Base-by-base conservation (phyloP, 2,329 filamentous ascomycete species). In the Penicillium frequentans region DNA sequence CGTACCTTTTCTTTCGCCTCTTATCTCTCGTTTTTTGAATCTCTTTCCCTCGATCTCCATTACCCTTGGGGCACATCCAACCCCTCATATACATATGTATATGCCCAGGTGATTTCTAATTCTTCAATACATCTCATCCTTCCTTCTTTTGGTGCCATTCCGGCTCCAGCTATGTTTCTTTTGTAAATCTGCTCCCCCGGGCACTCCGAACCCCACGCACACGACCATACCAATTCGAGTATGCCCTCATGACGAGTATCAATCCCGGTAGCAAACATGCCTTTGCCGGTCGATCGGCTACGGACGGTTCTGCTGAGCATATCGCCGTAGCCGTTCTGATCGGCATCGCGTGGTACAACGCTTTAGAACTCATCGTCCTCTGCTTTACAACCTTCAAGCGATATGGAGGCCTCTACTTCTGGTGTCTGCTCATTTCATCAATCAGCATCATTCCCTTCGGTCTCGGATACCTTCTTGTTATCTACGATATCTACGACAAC, bases 351-450 rank as follows among this genome's bases (percentile, higher is more conserved):
- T 76, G 77, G 71, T 82, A 81, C 63, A 82, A 81, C 59, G 75
- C 76, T 27, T 55, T 80, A 33, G 80, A 82, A 58, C 70, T 82
- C 27, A 68, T 77, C 46, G 69, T 81, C 35, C 73, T 81, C 53
- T 71, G 80, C 53, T 78, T 79, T 56, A 67, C 74, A 47, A 80
- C 77, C 5, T 82, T 82, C 68, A 75, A 73, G 50, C 68, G 68
- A 49, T 78, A 77, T 60, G 65, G 64, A 43, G 77, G 79, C 0
- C 69, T 80, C 13, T 82, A 82, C 65, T 82, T 82, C 64, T 82
- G 77, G 75, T 76, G 73, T 58, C 69, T 80, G 35, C 65, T 81
- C 26, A 59, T 77, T 6, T 68, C 79, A 10, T 75, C 77, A 27
- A 52, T 73, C 47, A 78, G 76, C 45, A 74, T 81, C 52, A 70